Base-by-base conservation (phyloP, 768 basidiomycete species). In the Tubosaeta sp. region DNA sequence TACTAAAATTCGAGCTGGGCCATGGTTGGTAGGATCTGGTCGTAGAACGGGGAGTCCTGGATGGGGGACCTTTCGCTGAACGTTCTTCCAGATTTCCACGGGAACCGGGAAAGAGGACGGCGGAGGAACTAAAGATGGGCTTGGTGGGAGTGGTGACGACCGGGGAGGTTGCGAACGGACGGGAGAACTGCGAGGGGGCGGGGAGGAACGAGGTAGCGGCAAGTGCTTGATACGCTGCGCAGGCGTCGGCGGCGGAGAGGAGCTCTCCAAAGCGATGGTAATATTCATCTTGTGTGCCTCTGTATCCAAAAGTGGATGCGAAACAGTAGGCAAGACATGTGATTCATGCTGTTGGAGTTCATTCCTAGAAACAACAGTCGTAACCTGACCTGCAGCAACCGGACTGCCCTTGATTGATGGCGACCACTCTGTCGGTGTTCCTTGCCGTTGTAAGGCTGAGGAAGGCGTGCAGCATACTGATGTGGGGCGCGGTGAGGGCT, bases 31-130 rank as follows among this genome's bases (percentile, higher is more conserved):
- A 53, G 44, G 45, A 51, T 63, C 61, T 32, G 71, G 61, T 43
- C 59, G 59, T 21, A 74, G 69, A 51, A 65, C 69, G 4, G 65
- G 62, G 21, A 59, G 46, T 42, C 59, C 56, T 8, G 81, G 77
- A 7, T 71, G 73, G 42, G 76, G 75, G 25, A 82, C 74, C 60
- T 73, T 79, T 38, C 79, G 76, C 29, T 66, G 64, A 5, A 74
- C 62, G 31, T 56, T 60, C 38, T 54, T 62, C 34, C 65, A 67
- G 25, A 62, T 49, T 42, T 29, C 30, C 27, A n/a, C 9, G 4
- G 54, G 53, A 3, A 41, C 3, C n/a, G 53, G 48, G 2, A 55
- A 39, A 22, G 55, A 53, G 6, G 59, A 30, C 1, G 44, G 41
- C 10, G 47, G 47, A 53, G 21, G 18, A 11, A 60, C 44, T 2